Evolutionary conservation across 2,329 filamentous ascomycete species (phyloP), one percentile per base, ranked within the genome.

Genomic region (Fusarium camptoceras): DNA sequence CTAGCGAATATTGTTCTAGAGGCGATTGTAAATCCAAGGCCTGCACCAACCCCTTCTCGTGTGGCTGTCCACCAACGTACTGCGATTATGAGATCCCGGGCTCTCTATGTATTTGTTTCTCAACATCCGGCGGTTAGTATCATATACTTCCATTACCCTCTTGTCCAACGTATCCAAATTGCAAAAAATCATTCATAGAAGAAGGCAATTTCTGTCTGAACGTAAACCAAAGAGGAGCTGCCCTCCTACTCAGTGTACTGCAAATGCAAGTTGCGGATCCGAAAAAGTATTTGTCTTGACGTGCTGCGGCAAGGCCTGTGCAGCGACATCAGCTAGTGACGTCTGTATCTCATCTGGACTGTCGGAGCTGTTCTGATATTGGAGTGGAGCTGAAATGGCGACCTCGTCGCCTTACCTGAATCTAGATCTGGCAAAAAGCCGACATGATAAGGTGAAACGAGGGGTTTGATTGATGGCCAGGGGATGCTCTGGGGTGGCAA

Each of bases 401-500:
- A 22, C 22, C 11, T 43, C 22, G 9, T 43, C 22, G 15, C 22
- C 6, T 43, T 18, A 11, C 4, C 15, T 18, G 4, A 43, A 43
- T 22, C 22, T 9, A 24, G 8, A 43, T 24, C 15, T 11, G 5
- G 15, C 6, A 11, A 7, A 25, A 11, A 11, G n/a, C 3, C 15
- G 22, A 11, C 9, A 18, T 16, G 5, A 28, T 12, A n/a, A 24
- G 34, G 18, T 37, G 10, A 7, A n/a, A 7, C 10, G 9, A 2
- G 34, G 5, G 18, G 18, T n/a, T 7, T 37, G 3, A 7, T 37
- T 37, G 10, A 37, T 12, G 0, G 9, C 9, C 6, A n/a, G 18
- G 18, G 18, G 9, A n/a, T 7, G 7, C 1, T n/a, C 0, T 37
- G 3, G 5, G 3, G 10, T n/a, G 2, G 18, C 10, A 37, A n/a